A percentile compares a stretch with the other conserved stretches of the same genome.
Conservation (phyloP, 257 asterid genomes). For the Solanum sitiens region DNA sequence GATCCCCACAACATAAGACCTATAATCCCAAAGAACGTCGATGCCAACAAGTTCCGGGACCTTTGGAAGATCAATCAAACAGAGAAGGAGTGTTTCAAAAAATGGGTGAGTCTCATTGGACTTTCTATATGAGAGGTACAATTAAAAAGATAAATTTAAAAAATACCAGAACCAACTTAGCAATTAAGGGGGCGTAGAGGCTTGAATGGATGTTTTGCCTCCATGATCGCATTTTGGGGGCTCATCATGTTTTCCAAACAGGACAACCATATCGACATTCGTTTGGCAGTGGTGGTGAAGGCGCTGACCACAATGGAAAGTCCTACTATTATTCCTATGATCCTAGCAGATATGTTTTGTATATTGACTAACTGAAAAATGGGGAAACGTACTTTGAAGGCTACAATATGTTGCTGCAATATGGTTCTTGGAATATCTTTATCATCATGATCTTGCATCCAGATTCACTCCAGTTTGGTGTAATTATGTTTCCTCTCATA, state of each 20-base stretch:
- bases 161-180: background rate
- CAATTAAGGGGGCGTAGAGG: background rate
- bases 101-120: background rate
- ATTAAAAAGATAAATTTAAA: background rate
- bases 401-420: background rate
- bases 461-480: background rate
- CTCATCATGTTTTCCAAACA: background rate
- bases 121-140: background rate
- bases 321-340: background rate
- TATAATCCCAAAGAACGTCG: no score
- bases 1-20: no score
- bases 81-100: background rate
- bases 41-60: background rate
- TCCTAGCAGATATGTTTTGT: background rate
- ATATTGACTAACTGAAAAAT: no score
- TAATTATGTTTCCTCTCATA: background rate
- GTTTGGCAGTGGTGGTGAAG: background rate
- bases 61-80: background rate
- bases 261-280: background rate
- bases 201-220: background rate
- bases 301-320: background rate
- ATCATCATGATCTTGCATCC: background rate
- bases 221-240: background rate
- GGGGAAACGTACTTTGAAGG: background rate
- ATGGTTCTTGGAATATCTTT: background rate